Conservation (phyloP, 2,329 filamentous ascomycete genomes). For the Diaporthe sp. region DNA sequence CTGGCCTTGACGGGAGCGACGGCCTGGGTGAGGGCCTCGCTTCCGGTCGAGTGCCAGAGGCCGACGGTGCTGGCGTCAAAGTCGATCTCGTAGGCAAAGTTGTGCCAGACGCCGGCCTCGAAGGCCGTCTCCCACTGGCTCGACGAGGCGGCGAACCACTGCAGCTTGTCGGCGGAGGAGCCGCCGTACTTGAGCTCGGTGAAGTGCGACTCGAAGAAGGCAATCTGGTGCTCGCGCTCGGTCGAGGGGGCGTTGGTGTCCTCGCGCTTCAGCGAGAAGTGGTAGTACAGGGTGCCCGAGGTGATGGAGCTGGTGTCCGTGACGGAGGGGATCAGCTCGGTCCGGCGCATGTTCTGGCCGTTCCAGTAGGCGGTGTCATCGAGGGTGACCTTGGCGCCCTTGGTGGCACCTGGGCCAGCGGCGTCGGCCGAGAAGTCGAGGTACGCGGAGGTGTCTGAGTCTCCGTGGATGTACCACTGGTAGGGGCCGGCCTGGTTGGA, state of each 20-base stretch:
- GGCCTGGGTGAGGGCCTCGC: conserved; percentile 63
- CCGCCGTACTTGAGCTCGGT: conserved; percentile 76
- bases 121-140: conserved; percentile 71
- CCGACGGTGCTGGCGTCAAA: conserved; percentile 70
- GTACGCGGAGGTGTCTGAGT: conserved; percentile 64
- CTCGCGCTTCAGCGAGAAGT: conserved; percentile 72
- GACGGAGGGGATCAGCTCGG: conserved; percentile 74
- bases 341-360: conserved; percentile 75
- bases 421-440: conserved; percentile 67
- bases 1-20: conserved; percentile 69
- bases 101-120: conserved; percentile 75
- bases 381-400: conserved; percentile 76
- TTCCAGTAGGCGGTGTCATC: conserved; percentile 73
- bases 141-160: conserved; percentile 70
- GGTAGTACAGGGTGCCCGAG: conserved; percentile 73
- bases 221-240: conserved; percentile 73
- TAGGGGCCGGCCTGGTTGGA: conserved; percentile 73
- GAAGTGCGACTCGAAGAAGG: conserved; percentile 74
- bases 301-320: conserved; percentile 70
- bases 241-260: conserved; percentile 68
- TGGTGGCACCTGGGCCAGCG: conserved; percentile 71
- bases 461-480: conserved; percentile 80
- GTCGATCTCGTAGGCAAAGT: conserved; percentile 78
- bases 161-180: conserved; percentile 60
- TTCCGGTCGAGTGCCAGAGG: conserved; percentile 76